A percentile compares a stretch with the other conserved stretches of the same genome.
These are phyloP conservation scores for Punica granatum DNA, from an alignment of 345 rosid genomes.

Conservation along the genomic window DNA sequence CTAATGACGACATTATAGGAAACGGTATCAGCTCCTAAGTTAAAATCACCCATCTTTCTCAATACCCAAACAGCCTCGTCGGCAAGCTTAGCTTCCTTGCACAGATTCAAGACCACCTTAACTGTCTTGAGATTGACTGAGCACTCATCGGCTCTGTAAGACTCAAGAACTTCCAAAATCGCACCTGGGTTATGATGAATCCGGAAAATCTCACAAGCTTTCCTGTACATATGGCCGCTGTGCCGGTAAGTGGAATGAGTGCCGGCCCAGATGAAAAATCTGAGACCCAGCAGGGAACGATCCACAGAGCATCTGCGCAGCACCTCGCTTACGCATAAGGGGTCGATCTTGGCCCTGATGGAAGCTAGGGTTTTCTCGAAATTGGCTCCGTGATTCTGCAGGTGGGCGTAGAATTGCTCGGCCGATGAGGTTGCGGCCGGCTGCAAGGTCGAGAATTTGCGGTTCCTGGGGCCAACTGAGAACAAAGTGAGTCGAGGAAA, in stretches of 20 bases:
- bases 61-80: conserved; percentile 63
- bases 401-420: conserved; percentile 30
- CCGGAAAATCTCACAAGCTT: conserved; percentile 52
- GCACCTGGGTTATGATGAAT: conserved; percentile 44
- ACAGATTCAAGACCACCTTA: conserved; percentile 56
- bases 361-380: conserved; percentile 41
- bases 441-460: conserved; percentile 22
- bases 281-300: conserved; percentile 46
- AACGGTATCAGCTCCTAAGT: conserved; percentile 35
- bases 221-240: conserved; percentile 46
- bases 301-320: conserved; percentile 31
- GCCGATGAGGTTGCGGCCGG: conserved; percentile 31
- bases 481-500: conserved; percentile 16
- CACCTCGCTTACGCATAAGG: conserved; percentile 49
- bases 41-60: conserved; percentile 58
- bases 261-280: conserved; percentile 84
- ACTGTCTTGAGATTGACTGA: conserved; percentile 48
- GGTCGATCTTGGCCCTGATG: conserved; percentile 36
- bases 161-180: conserved; percentile 45
- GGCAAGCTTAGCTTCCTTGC: conserved; percentile 53
- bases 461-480: conserved; percentile 18
- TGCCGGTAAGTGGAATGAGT: conserved; percentile 56
- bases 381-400: conserved; percentile 30
- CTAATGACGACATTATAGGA: conserved; percentile 55
- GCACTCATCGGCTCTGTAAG: conserved; percentile 36